Evolutionary conservation across 2,329 filamentous ascomycete species (phyloP), one percentile per base, ranked within the genome.

Genomic region (Tolypocladium amazonense): DNA sequence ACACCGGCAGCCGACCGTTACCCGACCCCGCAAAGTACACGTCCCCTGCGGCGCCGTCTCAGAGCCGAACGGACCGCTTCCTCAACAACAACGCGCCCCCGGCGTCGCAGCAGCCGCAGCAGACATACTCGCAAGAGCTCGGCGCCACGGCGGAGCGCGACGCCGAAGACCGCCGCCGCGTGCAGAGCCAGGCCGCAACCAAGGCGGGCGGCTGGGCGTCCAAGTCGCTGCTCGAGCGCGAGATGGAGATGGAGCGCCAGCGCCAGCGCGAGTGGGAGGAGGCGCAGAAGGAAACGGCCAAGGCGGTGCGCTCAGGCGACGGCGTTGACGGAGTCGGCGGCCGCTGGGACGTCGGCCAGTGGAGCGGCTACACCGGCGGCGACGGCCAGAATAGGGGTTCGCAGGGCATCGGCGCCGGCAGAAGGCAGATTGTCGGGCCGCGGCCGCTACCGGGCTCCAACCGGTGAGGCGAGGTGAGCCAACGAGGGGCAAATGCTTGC

Each of bases 191-290:
- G 67, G 72, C 75, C 56, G 80, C 82, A 69, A 87, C 85, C 25
- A 85, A 85, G 70, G 82, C 84, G 1, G 81, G 77, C 35, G 84
- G 83, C 0, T 85, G 81, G 81, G 85, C 85, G 1, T 81, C 81
- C 64, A 89, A 88, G 75, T 88, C 86, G 0, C 78, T 92, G 12
- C 80, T 92, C 1, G 89, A 92, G 73, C 83, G 87, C 35, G 89
- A 92, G 73, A 91, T 92, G 87, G 88, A 92, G 71, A 79, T 88
- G 70, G 89, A 92, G 72, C 80, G 89, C 11, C 84, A 90, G 75
- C 79, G 88, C 18, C 89, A 92, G 74, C 81, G 80, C 59, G 89
- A 92, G 70, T 92, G 90, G 90, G 89, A 94, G 71, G 84, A 89
- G 63, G 78, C 84, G 1, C 90, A 93, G 72, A 79, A 84, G 67